Conservation (phyloP, 495 filamentous ascomycete genomes). For the Penicillium bialowiezense region DNA sequence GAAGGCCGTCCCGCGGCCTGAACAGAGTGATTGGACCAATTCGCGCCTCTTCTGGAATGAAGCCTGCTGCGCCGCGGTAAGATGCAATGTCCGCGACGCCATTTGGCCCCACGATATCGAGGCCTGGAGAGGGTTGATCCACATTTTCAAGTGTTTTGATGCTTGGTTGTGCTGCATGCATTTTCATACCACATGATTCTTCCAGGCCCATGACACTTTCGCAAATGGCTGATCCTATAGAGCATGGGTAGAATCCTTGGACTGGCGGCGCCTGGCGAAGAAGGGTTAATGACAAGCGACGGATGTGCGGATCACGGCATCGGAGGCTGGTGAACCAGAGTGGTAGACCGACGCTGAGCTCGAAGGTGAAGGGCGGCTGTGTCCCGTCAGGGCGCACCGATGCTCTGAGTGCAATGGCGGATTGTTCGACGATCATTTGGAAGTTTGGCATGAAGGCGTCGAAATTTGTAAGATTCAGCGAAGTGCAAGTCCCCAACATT, state of each 20-base stretch:
- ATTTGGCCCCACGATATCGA: neutral
- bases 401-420: slow-evolving; percentile 12
- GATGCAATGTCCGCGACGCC: neutral
- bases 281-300: slow-evolving; percentile 25
- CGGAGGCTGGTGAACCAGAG: slow-evolving; percentile 25
- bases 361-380: slow-evolving; percentile 31
- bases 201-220: slow-evolving; percentile 22
- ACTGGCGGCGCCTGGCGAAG: slow-evolving; percentile 19
- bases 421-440: slow-evolving; percentile 26
- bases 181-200: slow-evolving; percentile 11
- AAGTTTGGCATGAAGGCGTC: slow-evolving; percentile 24
- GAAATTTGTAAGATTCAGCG: slow-evolving; percentile 12
- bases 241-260: slow-evolving; percentile 25
- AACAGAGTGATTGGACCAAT: slow-evolving; percentile 24
- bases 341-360: slow-evolving; percentile 23
- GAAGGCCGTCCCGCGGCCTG: slow-evolving; percentile 18
- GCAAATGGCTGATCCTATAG: slow-evolving; percentile 9
- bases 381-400: slow-evolving; percentile 17
- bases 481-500: slow-evolving; percentile 7
- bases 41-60: slow-evolving; percentile 32
- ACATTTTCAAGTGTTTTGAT: neutral
- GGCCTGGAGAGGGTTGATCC: neutral
- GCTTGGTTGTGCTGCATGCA: neutral
- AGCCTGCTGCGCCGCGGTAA: neutral
- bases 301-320: slow-evolving; percentile 26